Conservation (phyloP, 2,329 filamentous ascomycete species). For the Trichoderma oligosporum region DNA sequence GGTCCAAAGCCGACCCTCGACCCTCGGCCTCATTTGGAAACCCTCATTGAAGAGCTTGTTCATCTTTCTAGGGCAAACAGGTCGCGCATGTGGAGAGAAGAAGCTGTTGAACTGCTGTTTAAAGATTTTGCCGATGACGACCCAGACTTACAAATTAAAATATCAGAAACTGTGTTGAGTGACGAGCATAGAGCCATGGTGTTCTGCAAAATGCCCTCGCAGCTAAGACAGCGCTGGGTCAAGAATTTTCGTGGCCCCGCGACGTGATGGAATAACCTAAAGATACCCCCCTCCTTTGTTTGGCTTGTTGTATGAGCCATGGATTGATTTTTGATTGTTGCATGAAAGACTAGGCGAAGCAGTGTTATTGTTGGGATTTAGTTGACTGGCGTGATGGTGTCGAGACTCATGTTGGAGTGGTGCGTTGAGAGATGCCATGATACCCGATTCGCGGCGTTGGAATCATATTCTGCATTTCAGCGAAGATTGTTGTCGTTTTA, state of each 20-base stretch:
- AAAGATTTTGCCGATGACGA: conserved; percentile 56
- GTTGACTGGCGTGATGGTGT: conserved; percentile 17
- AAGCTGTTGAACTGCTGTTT: conserved; percentile 58
- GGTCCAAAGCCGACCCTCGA: neutral
- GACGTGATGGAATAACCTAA: conserved; percentile 22
- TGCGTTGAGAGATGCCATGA: conserved; percentile 22
- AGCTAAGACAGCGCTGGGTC: conserved; percentile 54
- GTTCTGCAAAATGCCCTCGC: conserved; percentile 57
- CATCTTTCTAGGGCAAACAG: conserved; percentile 40
- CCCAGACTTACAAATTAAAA: conserved; percentile 55
- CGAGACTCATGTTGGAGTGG: conserved; percentile 15
- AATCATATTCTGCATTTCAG: conserved; percentile 19
- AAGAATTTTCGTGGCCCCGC: conserved; percentile 47
- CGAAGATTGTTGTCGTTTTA: conserved; percentile 18
- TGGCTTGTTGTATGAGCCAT: neutral
- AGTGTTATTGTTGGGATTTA: conserved; percentile 7
- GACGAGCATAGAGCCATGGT: conserved; percentile 59
- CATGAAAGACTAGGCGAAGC: neutral
- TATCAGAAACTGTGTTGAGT: conserved; percentile 56
- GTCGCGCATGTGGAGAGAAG: conserved; percentile 52
- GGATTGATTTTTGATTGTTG: neutral
- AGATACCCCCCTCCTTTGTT: conserved; percentile 1
- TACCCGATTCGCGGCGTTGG: conserved; percentile 27
- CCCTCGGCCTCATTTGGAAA: conserved; percentile 4
- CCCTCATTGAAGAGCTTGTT: conserved; percentile 37